A percentile compares a stretch with the other conserved stretches of the same genome.
Evolutionary conservation across 202 grass and related monocot genomes (phyloP).

Genomic region (Bolboschoenoplectus hybrid): DNA sequence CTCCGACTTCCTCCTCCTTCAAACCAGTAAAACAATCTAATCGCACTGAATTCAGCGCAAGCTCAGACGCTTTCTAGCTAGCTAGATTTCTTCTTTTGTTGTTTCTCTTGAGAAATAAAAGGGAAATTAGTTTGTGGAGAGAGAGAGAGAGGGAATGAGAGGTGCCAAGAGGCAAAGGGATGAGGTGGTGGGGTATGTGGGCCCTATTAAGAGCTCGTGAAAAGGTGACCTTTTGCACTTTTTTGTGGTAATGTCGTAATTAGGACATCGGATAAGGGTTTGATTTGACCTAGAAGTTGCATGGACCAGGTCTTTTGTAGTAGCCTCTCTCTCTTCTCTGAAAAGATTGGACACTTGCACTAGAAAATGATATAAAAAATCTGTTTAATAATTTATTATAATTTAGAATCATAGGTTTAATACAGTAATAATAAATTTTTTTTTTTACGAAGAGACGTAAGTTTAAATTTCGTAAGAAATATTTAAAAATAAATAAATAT

Average conservation of each 20-base stretch:
- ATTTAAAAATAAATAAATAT: too few relatives aligned
- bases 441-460: too few relatives aligned
- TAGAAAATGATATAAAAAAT: neutral
- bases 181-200: slow-evolving; percentile 48
- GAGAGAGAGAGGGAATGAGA: slow-evolving; percentile 13
- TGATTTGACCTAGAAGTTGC: neutral
- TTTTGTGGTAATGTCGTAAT: slow-evolving; percentile 50
- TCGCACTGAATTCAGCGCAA: slow-evolving; percentile 22
- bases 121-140: neutral
- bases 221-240: slow-evolving; percentile 73
- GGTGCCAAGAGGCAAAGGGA: slow-evolving; percentile 5
- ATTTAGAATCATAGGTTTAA: neutral
- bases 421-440: too few relatives aligned
- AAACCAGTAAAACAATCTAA: neutral
- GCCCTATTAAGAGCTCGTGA: slow-evolving; percentile 36
- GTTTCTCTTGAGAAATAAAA: neutral
- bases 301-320: neutral
- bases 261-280: slow-evolving; percentile 31
- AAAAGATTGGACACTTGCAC: too few relatives aligned
- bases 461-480: too few relatives aligned
- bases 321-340: neutral
- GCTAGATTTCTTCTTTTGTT: neutral
- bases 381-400: neutral
- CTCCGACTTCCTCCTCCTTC: neutral
- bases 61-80: neutral